A percentile compares a stretch with the other conserved stretches of the same genome.
These are phyloP conservation scores for Fonsecaea erecta DNA, from an alignment of 2,329 filamentous ascomycete species.

Conservation along the genomic window DNA sequence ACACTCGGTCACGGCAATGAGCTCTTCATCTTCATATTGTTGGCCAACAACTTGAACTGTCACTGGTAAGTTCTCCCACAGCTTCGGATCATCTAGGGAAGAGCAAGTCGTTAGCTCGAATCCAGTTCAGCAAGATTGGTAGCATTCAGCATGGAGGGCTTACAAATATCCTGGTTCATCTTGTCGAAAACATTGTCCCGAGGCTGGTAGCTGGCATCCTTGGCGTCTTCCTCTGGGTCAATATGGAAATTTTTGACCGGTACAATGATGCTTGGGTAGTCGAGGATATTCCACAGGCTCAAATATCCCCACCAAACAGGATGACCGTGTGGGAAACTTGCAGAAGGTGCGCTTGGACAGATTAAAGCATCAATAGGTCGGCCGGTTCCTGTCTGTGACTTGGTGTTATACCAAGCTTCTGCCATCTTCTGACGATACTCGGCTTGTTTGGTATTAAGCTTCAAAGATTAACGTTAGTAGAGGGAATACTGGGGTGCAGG, in stretches of 20 bases:
- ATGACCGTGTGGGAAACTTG: constrained; percentile 53
- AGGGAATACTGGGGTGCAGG: no score
- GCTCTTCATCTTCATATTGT: constrained; percentile 59
- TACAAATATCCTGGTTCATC: constrained; percentile 52
- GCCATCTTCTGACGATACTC: not conserved
- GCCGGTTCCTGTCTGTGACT: not conserved
- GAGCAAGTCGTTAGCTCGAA: no score
- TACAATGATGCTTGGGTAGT: constrained; percentile 67
- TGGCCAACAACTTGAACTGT: constrained; percentile 60
- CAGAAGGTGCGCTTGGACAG: constrained; percentile 14
- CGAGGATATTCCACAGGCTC: constrained; percentile 69
- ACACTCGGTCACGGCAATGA: constrained; percentile 35
- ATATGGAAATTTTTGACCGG: constrained; percentile 48
- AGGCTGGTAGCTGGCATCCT: constrained; percentile 18
- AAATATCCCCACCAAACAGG: constrained; percentile 69
- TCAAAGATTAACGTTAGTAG: no score
- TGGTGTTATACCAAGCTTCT: constrained; percentile 14
- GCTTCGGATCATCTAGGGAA: constrained; percentile 49
- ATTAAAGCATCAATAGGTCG: constrained; percentile 32
- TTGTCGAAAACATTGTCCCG: constrained; percentile 44
- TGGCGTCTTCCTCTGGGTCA: constrained; percentile 48
- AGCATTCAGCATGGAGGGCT: no score
- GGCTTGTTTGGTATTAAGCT: not conserved
- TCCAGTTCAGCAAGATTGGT: no score
- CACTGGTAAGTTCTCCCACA: constrained; percentile 56